These are phyloP conservation scores for Aspergillus fischeri DNA, from an alignment of 2,329 filamentous ascomycete species.

Conservation along the genomic window DNA sequence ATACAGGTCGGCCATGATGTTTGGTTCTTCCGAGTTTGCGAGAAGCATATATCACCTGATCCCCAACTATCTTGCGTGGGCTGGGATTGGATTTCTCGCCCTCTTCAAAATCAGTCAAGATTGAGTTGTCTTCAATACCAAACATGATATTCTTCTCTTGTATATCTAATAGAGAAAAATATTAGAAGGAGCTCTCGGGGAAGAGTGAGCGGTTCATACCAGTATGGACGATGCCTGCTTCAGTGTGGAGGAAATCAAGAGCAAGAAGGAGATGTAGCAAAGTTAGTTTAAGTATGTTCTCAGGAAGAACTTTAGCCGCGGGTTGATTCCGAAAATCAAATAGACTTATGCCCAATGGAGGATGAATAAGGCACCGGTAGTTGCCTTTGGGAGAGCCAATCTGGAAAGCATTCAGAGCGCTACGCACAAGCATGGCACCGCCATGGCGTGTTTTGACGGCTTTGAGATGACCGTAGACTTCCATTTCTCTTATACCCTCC, in stretches of 20 bases:
- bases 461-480: neutral
- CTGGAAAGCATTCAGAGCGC: slow-evolving; percentile 1
- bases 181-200: neutral
- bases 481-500: neutral
- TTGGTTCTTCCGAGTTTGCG: slow-evolving; percentile 19
- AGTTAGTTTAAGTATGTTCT: neutral
- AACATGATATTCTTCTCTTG: slow-evolving; percentile 5
- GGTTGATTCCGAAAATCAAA: neutral
- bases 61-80: slow-evolving; percentile 18
- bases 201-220: neutral
- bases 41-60: slow-evolving; percentile 23
- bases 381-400: neutral
- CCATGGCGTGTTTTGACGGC: neutral
- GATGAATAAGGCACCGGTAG: slow-evolving; percentile 4
- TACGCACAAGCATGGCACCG: neutral
- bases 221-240: slow-evolving; percentile 5
- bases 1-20: slow-evolving; percentile 19
- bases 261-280: slow-evolving; percentile 3
- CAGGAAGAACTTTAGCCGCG: neutral
- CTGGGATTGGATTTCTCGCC: slow-evolving; percentile 14
- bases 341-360: slow-evolving; percentile 1
- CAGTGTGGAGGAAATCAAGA: slow-evolving; percentile 3
- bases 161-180: neutral
- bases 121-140: slow-evolving; percentile 2
- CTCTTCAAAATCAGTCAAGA: slow-evolving; percentile 2